Evolutionary conservation across 2,329 filamentous ascomycete genomes (phyloP), one percentile per base, ranked within the genome.

Genomic region (Fusarium miscanthi): DNA sequence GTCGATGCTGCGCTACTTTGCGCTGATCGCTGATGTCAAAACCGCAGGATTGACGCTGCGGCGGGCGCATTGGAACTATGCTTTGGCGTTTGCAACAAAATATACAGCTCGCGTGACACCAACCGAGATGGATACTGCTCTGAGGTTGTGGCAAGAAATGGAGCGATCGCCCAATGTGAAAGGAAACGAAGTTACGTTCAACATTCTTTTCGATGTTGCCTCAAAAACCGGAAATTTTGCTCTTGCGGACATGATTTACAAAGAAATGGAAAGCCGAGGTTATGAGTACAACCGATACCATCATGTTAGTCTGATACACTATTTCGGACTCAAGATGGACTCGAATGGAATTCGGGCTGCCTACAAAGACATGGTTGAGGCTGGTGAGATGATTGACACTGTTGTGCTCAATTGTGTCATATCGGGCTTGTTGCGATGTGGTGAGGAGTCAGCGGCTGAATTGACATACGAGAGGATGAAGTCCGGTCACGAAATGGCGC

Each of bases 71-170:
- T 99, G 95, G 95, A 97, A 93, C 69, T 90, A 90, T 42, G 95
- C 94, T 41, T 89, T 98, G 57, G 88, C 92, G 25, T 92, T 97
- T 77, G 92, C 93, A 14, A 91, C 92, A 41, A 90, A 92, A 63
- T 94, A 93, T 74, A 89, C 71, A 85, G 90, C 42, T 86, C 89
- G 49, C 85, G 87, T 48, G 77, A 87, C 43, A 87, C 94, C 79
- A 81, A 93, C 46, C 85, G 93, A 80, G 51, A 75, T 83, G 68
- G 81, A 83, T 33, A 87, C 89, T 9, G 91, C 93, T 0, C 85
- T 99, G 49, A 88, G 90, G 52, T 82, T 97, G 30, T 99, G 95
- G 95, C 90, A 89, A 72, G 91, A 96, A 76, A 98, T 98, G 94
- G 96, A 99, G 81, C 86, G 88, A 51, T 84, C 89, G 8, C 90